Base-by-base conservation (phyloP, 352 stramenopile genomes). In the Phytopythium delawarense region DNA sequence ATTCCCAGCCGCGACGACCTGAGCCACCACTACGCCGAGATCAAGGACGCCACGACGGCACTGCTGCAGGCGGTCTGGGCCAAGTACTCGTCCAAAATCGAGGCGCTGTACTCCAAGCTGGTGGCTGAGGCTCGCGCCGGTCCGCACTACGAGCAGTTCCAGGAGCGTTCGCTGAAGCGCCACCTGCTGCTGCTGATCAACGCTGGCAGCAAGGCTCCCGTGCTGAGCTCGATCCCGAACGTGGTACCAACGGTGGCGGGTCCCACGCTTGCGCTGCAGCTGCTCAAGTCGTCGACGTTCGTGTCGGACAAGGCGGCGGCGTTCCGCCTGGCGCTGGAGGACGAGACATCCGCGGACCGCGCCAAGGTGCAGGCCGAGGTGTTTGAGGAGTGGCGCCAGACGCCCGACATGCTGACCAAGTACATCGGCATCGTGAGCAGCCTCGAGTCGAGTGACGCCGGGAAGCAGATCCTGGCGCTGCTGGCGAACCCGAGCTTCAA, bases 391-490 rank as follows among this genome's bases (percentile, higher is more conserved):
- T 94, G 82, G 85, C 70, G 75, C 50, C 69, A 81, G 69, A 81
- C 79, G 45, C 82, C 82, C 0, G 85, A 92, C 54, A 91, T 86
- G 69, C 63, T 92, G 53, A 87, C 81, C 35, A 88, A 87, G 66
- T 94, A 94, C 77, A 91, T 94, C 65, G 64, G 75, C 18, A 82
- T 89, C 30, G 67, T 94, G 34, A 83, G 77, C 66, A 88, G 78
- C 59, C 65, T 94, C 62, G 67, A 81, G 54, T 75, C 81, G 28
- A 79, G 63, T 23, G 81, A 91, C 37, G 81, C 91, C 4, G 79
- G 80, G 21, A 73, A 87, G 65, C 85, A 94, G 64, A 87, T 94
- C 61, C 57, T 85, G 21, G 77, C 79, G 52, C 63, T 94, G 46
- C 48, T 92, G 28, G 71, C 64, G n/a, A 71, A 86, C 59, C 76